These are phyloP conservation scores for Plasmodium adleri DNA, from an alignment of 169 alveolate genomes.

Conservation along the genomic window DNA sequence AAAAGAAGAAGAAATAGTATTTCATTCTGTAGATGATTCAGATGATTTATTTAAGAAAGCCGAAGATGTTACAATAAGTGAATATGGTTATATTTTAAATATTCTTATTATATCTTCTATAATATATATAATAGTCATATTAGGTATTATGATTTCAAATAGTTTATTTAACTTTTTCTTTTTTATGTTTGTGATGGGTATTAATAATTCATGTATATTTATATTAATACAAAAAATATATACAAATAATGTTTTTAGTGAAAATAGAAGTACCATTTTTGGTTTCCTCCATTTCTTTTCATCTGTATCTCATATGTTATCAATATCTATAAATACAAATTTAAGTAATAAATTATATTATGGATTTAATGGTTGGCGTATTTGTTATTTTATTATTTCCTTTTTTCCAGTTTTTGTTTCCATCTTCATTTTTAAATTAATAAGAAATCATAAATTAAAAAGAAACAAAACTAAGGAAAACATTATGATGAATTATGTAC, in stretches of 20 bases:
- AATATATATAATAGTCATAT: conserved; percentile 41
- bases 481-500: conserved; percentile 5
- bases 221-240: conserved; percentile 67
- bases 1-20: conserved; percentile 15
- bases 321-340: conserved; percentile 61
- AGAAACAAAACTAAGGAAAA: not conserved
- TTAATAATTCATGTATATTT: conserved; percentile 61
- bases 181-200: conserved; percentile 65
- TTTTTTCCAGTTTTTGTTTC: conserved; percentile 38
- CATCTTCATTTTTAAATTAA: conserved; percentile 30
- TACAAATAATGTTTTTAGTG: conserved; percentile 60
- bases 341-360: conserved; percentile 44
- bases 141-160: conserved; percentile 44
- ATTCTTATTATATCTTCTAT: conserved; percentile 27
- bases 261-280: conserved; percentile 59
- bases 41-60: not conserved
- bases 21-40: not conserved
- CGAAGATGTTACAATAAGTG: conserved; percentile 46
- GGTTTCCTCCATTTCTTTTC: conserved; percentile 70
- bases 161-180: conserved; percentile 29
- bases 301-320: conserved; percentile 56
- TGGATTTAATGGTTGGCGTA: conserved; percentile 65
- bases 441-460: conserved; percentile 14
- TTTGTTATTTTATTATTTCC: conserved; percentile 52
- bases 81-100: conserved; percentile 33